phyloP scores from a whole-genome alignment of 129 eudicot genomes.

The Flaveria bidentis region DNA sequence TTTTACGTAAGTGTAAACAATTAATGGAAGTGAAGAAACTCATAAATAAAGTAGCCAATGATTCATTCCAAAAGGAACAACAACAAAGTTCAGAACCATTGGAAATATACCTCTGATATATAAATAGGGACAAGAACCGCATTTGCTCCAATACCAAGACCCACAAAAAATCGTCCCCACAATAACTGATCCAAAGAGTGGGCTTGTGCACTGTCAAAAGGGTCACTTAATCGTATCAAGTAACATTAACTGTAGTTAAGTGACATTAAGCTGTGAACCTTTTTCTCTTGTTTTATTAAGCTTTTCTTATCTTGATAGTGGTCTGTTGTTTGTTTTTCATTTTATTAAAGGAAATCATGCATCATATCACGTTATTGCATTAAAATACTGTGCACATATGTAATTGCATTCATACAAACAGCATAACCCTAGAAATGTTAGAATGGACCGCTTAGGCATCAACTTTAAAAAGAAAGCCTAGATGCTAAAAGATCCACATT shows the following conservation, averaged over 20 bases:
- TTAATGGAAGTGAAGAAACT: not conserved
- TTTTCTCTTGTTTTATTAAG: not conserved
- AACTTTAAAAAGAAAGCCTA: not conserved
- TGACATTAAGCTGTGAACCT: not conserved
- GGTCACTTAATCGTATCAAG: not conserved
- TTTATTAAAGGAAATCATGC: not conserved
- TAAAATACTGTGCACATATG: not conserved
- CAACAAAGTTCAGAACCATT: conserved; percentile 20
- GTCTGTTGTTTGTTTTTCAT: not conserved
- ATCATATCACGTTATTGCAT: not conserved
- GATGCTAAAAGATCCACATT: not conserved
- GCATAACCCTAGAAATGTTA: not conserved
- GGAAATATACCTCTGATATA: conserved; percentile 73
- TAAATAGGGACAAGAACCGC: conserved; percentile 91
- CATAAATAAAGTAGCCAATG: not conserved
- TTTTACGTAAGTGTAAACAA: not conserved
- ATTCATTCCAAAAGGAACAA: conserved; percentile 3
- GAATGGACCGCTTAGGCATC: not conserved
- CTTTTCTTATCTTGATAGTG: not conserved
- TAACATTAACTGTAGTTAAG: not conserved
- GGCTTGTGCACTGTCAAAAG: conserved; percentile 83
- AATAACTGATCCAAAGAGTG: conserved; percentile 71
- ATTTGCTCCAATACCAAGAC: conserved; percentile 92
- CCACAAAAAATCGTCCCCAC: conserved; percentile 80
- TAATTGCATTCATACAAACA: not conserved